Evolutionary conservation across 2,329 filamentous ascomycete species (phyloP).

Genomic region (Claviceps africana): DNA sequence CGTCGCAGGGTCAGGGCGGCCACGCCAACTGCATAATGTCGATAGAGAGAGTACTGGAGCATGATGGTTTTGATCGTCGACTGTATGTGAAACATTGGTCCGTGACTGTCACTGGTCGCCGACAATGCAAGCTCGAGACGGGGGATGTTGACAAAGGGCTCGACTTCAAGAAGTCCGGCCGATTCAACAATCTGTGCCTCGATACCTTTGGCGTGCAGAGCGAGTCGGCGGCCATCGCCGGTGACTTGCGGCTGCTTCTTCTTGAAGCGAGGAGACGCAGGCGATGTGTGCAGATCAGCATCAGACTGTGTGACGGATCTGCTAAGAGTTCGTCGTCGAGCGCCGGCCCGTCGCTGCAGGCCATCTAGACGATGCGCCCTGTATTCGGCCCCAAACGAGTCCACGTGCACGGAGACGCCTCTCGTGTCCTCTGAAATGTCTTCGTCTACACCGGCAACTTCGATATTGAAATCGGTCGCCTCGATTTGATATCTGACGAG

Average conservation of each 20-base stretch:
- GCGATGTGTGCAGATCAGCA: slow-evolving; percentile 37
- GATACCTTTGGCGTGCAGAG: slow-evolving; percentile 66
- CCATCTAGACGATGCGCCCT: slow-evolving; percentile 64
- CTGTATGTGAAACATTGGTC: slow-evolving; percentile 77
- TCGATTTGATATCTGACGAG: slow-evolving; percentile 72
- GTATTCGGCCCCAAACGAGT: slow-evolving; percentile 82
- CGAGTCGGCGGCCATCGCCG: slow-evolving; percentile 67
- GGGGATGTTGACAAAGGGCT: slow-evolving; percentile 76
- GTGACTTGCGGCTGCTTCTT: slow-evolving; percentile 41
- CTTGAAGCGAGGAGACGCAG: slow-evolving; percentile 24
- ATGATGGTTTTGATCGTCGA: slow-evolving; percentile 66
- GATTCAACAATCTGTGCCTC: slow-evolving; percentile 88
- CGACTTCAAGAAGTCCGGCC: slow-evolving; percentile 66
- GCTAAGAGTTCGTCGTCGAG: slow-evolving; percentile 61
- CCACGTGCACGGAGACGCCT: slow-evolving; percentile 73
- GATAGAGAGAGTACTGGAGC: slow-evolving; percentile 82
- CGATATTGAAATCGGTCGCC: slow-evolving; percentile 76
- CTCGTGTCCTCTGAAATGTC: slow-evolving; percentile 69
- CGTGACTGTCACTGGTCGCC: slow-evolving; percentile 73
- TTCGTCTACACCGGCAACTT: slow-evolving; percentile 78
- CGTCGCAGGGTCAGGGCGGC: slow-evolving; percentile 61
- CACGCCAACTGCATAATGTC: slow-evolving; percentile 79
- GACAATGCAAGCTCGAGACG: slow-evolving; percentile 77
- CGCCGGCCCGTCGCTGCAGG: slow-evolving; percentile 35
- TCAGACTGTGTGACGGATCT: slow-evolving; percentile 56